These are phyloP conservation scores for Beauveria medogensis DNA, from an alignment of 2,329 filamentous ascomycete genomes.

Conservation along the genomic window DNA sequence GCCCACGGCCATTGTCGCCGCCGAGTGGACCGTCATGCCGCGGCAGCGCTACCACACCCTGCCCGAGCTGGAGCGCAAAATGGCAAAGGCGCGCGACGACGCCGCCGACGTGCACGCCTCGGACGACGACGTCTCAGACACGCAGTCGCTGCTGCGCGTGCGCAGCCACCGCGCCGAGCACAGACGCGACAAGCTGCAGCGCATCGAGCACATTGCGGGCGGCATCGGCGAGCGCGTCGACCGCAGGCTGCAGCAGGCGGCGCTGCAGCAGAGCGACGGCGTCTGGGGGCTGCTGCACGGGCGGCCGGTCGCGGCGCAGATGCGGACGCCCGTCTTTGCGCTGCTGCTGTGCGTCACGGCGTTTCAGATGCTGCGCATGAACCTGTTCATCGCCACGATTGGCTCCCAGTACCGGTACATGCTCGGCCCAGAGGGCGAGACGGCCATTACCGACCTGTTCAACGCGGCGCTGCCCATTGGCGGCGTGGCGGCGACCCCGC, in stretches of 20 bases:
- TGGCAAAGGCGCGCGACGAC: slow-evolving; percentile 29
- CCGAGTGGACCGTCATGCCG: slow-evolving; percentile 34
- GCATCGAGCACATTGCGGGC: slow-evolving; percentile 57
- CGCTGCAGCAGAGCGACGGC: slow-evolving; percentile 50
- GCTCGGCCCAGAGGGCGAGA: slow-evolving; percentile 39
- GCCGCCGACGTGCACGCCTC: slow-evolving; percentile 40
- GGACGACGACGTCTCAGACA: slow-evolving; percentile 45
- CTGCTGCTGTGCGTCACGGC: slow-evolving; percentile 60
- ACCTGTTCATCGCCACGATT: slow-evolving; percentile 62
- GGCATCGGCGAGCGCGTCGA: slow-evolving; percentile 45
- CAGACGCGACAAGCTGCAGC: slow-evolving; percentile 49
- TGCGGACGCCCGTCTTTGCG: slow-evolving; percentile 61
- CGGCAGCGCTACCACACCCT: slow-evolving; percentile 29
- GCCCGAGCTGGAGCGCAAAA: slow-evolving; percentile 30
- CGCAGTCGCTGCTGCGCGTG: slow-evolving; percentile 34
- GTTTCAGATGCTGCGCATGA: slow-evolving; percentile 58
- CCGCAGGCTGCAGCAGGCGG: slow-evolving; percentile 41
- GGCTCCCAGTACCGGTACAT: slow-evolving; percentile 63
- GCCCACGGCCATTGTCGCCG: slow-evolving; percentile 26
- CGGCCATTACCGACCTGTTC: slow-evolving; percentile 34
- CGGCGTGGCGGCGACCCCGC: slow-evolving; percentile 60
- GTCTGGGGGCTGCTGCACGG: slow-evolving; percentile 69
- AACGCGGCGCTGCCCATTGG: slow-evolving; percentile 53
- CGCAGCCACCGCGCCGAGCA: slow-evolving; percentile 36
- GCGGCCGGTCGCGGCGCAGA: slow-evolving; percentile 53